These are phyloP conservation scores for Cyclotella choctawhatcheeana DNA, from an alignment of 108 stramenopile genomes.

Conservation along the genomic window DNA sequence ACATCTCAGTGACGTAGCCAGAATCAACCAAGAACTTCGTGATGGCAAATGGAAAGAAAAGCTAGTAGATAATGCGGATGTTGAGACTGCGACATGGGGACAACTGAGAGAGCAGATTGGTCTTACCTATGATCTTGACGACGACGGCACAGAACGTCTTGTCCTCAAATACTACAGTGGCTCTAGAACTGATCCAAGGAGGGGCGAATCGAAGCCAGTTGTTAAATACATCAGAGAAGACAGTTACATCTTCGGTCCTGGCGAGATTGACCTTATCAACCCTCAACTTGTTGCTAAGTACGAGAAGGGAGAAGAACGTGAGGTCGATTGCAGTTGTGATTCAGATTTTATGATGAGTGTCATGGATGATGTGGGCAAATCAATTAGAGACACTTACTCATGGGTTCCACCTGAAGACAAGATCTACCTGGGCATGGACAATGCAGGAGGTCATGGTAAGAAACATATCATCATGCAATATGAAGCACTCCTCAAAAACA, in stretches of 20 bases:
- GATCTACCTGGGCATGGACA: constrained; percentile 37
- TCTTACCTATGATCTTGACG: constrained; percentile 7
- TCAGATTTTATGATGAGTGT: background rate
- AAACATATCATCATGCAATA: constrained; percentile 12
- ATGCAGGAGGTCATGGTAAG: constrained; percentile 36
- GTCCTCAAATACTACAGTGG: background rate
- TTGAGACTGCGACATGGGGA: background rate
- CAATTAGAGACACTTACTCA: constrained; percentile 7
- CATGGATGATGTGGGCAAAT: background rate
- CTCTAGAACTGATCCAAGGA: background rate
- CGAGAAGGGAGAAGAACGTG: background rate
- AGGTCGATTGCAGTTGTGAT: background rate
- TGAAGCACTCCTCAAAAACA: background rate
- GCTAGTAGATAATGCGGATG: no score
- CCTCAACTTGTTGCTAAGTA: background rate
- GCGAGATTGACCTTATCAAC: background rate
- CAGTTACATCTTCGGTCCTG: background rate
- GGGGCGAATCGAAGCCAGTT: constrained; percentile 4
- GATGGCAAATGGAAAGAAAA: background rate
- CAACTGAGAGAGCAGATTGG: background rate
- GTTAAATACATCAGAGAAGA: background rate
- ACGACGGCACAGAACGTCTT: constrained; percentile 11
- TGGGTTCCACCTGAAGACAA: constrained; percentile 7
- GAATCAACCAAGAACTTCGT: background rate
- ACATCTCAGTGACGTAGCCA: background rate